Evolutionary conservation across 441 rosid species (phyloP).

Genomic region (Populus tomentosa): DNA sequence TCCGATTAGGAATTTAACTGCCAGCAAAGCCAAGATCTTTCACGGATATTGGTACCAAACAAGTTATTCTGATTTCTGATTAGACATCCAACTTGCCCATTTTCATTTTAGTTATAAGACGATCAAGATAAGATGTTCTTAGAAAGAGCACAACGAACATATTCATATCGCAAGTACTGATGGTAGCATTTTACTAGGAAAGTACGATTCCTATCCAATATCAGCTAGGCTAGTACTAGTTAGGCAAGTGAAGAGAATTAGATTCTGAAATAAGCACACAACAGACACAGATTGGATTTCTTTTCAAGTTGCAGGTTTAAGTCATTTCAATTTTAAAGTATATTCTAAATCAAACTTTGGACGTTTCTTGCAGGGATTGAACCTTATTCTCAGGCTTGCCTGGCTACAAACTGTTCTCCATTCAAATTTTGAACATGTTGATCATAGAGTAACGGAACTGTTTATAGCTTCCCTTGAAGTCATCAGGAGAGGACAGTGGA

Average conservation of each 20-base stretch:
- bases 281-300: not conserved
- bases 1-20: not conserved
- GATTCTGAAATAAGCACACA: slow-evolving; percentile 10
- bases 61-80: slow-evolving; percentile 14
- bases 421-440: slow-evolving; percentile 68
- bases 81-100: slow-evolving; percentile 12
- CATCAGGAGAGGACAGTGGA: slow-evolving; percentile 94
- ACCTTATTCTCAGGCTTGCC: slow-evolving; percentile 86
- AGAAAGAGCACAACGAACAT: slow-evolving; percentile 23
- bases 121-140: slow-evolving; percentile 15
- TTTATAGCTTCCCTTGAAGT: slow-evolving; percentile 93
- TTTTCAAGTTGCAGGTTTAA: not conserved
- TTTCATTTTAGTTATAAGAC: not conserved
- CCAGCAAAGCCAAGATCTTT: not conserved
- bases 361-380: slow-evolving; percentile 59
- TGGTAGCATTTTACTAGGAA: not conserved
- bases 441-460: slow-evolving; percentile 66
- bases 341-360: slow-evolving; percentile 14
- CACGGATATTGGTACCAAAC: not conserved
- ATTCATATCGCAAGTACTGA: slow-evolving; percentile 16
- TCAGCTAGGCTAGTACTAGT: not conserved
- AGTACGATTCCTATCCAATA: slow-evolving; percentile 12
- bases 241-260: slow-evolving; percentile 5
- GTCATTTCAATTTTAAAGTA: slow-evolving; percentile 4
- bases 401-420: slow-evolving; percentile 90